Base-by-base conservation (phyloP, 176 grass and related monocot genomes). In the Oryza longistaminata region DNA sequence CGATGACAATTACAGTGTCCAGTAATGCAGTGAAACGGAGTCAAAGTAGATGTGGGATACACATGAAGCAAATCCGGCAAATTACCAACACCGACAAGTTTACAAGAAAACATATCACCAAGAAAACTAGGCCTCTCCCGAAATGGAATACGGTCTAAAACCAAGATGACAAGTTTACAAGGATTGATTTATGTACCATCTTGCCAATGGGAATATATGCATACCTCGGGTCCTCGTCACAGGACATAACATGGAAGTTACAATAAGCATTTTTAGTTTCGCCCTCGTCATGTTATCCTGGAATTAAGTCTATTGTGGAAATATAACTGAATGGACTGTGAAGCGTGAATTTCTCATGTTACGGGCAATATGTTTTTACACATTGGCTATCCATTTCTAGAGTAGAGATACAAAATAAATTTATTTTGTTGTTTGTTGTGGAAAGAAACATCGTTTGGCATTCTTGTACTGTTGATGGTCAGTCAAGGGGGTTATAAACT, bases 281-380 rank as follows among this genome's bases (percentile, higher is more conserved):
- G 70, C 61, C 27, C 46, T 26, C 24, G 70, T 35, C 64, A 81
- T 85, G 15, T 33, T 39, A 49, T 68, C 35, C 15, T 89, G 71
- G 49, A 46, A 66, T 33, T 26, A 34, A 73, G 79, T 78, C 73
- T 35, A 67, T 64, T 77, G 43, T 19, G 42, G 73, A 86, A 86
- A 86, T 37, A 26, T 69, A 82, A 77, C 65, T 71, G 77, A 68
- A 85, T 43, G 52, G 0, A 9, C 26, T 39, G 25, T 68, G 65
- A 29, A 71, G 42, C 21, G 68, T 73, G 66, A 77, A 82, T 44
- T 13, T 42, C 24, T 61, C 26, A 15, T 61, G 35, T 80, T 70
- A 49, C 53, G 64, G 70, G 64, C 29, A 14, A 27, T 35, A 17
- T 21, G 26, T 34, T 70, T 49, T 64, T 43, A 31, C 49, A 73